Conservation (phyloP, 1,139 yeast species). For the Kodamaea fungicola region DNA sequence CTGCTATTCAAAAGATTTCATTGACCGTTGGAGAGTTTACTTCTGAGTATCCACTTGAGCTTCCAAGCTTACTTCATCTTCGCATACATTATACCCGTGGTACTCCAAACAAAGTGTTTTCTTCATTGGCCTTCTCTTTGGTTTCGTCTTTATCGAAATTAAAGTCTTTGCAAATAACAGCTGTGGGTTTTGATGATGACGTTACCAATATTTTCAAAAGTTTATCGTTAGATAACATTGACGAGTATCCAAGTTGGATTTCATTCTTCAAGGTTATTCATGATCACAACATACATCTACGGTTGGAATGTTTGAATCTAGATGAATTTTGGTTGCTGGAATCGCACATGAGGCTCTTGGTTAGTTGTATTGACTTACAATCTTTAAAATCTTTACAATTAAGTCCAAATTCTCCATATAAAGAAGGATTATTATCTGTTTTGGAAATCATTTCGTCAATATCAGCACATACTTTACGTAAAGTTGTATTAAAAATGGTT, state of each 20-base stretch:
- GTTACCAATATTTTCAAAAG: slow-evolving; percentile 4
- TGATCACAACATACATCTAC: slow-evolving; percentile 4
- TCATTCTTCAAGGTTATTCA: slow-evolving; percentile 13
- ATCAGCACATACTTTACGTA: not conserved
- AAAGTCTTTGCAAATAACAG: slow-evolving; percentile 1
- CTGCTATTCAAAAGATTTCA: slow-evolving; percentile 3
- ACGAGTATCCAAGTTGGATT: slow-evolving; percentile 13
- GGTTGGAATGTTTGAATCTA: slow-evolving; percentile 12
- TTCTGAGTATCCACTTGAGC: slow-evolving; percentile 1
- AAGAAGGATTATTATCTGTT: not conserved
- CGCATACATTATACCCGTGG: slow-evolving; percentile 6
- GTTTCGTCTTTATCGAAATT: slow-evolving; percentile 4
- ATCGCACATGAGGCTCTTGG: not conserved
- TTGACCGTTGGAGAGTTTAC: slow-evolving; percentile 5
- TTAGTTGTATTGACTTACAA: not conserved
- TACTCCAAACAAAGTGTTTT: slow-evolving; percentile 1
- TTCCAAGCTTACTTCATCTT: slow-evolving; percentile 8
- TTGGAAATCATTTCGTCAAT: not conserved
- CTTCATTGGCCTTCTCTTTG: slow-evolving; percentile 5
- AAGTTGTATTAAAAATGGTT: not conserved
- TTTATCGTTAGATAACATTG: slow-evolving; percentile 3
- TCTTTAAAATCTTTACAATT: not conserved
- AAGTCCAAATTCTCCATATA: not conserved
- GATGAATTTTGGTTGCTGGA: slow-evolving; percentile 11
- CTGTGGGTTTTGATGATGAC: slow-evolving; percentile 1